Evolutionary conservation across 1,284 basidiomycete genomes (phyloP), one percentile per base, ranked within the genome.

Genomic region (Moesziomyces antarcticus): DNA sequence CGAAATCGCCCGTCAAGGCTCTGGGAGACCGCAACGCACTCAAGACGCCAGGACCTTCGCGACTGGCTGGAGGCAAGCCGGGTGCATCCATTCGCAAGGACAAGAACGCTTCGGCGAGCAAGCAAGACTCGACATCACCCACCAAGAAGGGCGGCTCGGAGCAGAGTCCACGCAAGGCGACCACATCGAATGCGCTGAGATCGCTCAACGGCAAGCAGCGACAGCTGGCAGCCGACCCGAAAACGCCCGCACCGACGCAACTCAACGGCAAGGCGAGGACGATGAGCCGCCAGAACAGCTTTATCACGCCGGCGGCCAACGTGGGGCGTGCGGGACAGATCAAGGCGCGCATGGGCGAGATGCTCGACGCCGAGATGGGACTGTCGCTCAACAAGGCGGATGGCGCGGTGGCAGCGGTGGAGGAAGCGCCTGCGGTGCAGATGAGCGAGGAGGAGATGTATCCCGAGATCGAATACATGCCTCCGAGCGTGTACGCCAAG

Each of bases 391-490:
- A 57, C n/a, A 67, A 67, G 41, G 56, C 41, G 22, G 60, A 67
- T 46, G 59, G 46, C n/a, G 64, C 47, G 6, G 55, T 56, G 13
- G 60, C 60, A 5, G 64, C 67, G 30, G 50, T 44, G 25, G 55
- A 51, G 5, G 48, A 61, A 27, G 43, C 56, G 58, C 55, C 51
- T 41, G 51, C 18, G 8, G 56, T 55, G 37, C 63, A 63, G 20
- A 20, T 79, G 61, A 72, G 70, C 5, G 79, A 79, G 35, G 79
- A 81, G 24, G 79, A 81, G 41, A 55, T 73, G 57, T 80, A 77
- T 43, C 80, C 80, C 10, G 75, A 77, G 57, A 78, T 81, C 50
- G 80, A 78, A 40, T 73, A 72, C 45, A 74, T 78, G 73, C 75
- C 77, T 14, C 64, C 73, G 14, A 71, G 67, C 49, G 14, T 37